phyloP scores from a whole-genome alignment of 345 rosid species.

The Eutrema japonicum region DNA sequence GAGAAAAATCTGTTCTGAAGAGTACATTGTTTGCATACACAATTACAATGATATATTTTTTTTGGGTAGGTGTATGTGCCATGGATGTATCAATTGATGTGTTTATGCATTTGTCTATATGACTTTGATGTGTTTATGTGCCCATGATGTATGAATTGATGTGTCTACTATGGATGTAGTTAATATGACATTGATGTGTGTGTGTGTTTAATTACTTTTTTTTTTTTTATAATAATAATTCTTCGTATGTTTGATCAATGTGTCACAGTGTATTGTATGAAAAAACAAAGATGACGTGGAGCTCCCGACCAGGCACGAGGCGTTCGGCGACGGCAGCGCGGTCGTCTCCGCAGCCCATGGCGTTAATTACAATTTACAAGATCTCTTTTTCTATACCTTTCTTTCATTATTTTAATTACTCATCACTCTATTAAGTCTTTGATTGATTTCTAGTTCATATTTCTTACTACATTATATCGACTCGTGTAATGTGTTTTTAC shows the following conservation, averaged over 20 bases:
- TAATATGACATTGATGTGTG: too few relatives aligned
- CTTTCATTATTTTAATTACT: constrained; percentile 14
- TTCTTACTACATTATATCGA: not conserved
- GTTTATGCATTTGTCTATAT: not conserved
- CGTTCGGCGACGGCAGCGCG: constrained; percentile 86
- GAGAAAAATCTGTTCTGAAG: not conserved
- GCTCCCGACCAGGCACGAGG: constrained; percentile 55
- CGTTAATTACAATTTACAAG: constrained; percentile 75
- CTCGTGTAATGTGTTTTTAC: not conserved
- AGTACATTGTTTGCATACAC: not conserved
- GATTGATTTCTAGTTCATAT: not conserved
- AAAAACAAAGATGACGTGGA: constrained; percentile 41
- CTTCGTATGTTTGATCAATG: not conserved
- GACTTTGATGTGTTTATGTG: not conserved
- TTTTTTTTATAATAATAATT: not conserved
- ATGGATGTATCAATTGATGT: not conserved
- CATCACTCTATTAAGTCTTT: not conserved
- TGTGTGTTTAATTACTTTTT: not conserved
- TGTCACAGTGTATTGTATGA: not conserved
- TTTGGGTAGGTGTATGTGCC: not conserved
- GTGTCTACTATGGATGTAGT: too few relatives aligned
- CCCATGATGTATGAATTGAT: too few relatives aligned
- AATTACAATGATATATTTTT: not conserved
- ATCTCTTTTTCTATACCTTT: constrained; percentile 31
- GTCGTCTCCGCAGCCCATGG: constrained; percentile 62